Base-by-base conservation (phyloP, 306 rosid genomes). In the Abrus precatorius region DNA sequence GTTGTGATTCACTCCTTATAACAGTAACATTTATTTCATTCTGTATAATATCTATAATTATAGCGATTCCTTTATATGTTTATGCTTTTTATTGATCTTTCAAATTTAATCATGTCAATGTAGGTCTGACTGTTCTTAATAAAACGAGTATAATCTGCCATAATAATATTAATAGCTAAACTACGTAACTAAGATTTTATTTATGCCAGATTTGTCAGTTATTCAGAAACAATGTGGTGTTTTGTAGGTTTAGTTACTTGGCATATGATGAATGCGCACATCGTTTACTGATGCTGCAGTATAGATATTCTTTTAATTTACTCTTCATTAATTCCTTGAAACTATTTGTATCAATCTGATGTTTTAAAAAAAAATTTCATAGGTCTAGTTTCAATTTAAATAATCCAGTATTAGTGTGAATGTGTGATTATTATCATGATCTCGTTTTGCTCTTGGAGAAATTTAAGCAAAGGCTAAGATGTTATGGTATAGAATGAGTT, bases 401-500 rank as follows among this genome's bases (percentile, higher is more conserved):
- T 52, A 49, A 57, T 74, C 54, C 20, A 61, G 76, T 20, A 20
- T 33, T 84, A 41, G 45, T 75, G 55, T 5, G 29, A 30, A 54
- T 55, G 9, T 20, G 38, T 76, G 74, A 48, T 60, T 20, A 30
- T 57, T 60, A 9, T 40, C 5, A 50, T 48, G 55, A 52, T 69
- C 30, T 60, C 9, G 14, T 60, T 66, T 73, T 40, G 3, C 13
- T 14, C 55, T 33, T 59, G 54, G 74, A 66, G 77, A 68, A 74
- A 45, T 71, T 32, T 74, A 79, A 13, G 59, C 6, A 41, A 79
- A 80, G 61, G 45, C 33, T 71, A 65, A 49, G 61, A 77, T 84
- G 49, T 45, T 73, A 61, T 77, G 83, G 55, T 85, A 41, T 74
- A 79, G 78, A 68, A 60, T 49, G 53, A 41, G 48, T 62, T 80